Conservation (phyloP, 2,329 filamentous ascomycete species). For the Ophiosphaerella narmari region DNA sequence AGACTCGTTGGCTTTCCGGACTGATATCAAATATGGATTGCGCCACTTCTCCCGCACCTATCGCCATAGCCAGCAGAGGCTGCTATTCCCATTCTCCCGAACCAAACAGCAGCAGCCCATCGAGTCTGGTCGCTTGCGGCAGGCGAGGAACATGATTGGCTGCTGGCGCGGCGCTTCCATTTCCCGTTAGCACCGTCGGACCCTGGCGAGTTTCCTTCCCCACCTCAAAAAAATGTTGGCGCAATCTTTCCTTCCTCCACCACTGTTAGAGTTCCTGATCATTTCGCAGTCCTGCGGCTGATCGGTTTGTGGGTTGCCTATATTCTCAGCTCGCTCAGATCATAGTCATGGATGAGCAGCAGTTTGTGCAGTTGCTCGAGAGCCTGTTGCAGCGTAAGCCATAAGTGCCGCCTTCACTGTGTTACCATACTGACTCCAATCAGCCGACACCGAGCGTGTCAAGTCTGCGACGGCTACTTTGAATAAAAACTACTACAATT, state of each 20-base stretch:
- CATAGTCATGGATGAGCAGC: conserved; percentile 72
- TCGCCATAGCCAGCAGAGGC: background rate
- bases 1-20: too few species aligned
- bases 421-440: conserved; percentile 39
- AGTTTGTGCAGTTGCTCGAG: conserved; percentile 85
- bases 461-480: conserved; percentile 89
- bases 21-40: too few species aligned
- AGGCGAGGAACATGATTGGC: conserved; percentile 10
- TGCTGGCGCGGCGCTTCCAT: background rate
- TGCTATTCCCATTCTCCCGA: background rate
- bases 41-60: too few species aligned
- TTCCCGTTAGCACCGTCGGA: conserved; percentile 13
- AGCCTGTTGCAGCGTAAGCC: conserved; percentile 83
- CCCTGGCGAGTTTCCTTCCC: conserved; percentile 19
- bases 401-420: conserved; percentile 1
- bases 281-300: conserved; percentile 25
- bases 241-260: conserved; percentile 15
- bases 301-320: conserved; percentile 26
- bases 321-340: conserved; percentile 26
- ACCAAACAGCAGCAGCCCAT: background rate
- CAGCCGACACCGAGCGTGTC: conserved; percentile 76
- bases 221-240: conserved; percentile 21
- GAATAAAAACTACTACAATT: conserved; percentile 90
- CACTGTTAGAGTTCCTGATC: conserved; percentile 25
- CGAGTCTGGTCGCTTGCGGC: background rate